These are phyloP conservation scores for Aureobasidium sp. DNA, from an alignment of 2,329 filamentous ascomycete genomes.

Conservation along the genomic window DNA sequence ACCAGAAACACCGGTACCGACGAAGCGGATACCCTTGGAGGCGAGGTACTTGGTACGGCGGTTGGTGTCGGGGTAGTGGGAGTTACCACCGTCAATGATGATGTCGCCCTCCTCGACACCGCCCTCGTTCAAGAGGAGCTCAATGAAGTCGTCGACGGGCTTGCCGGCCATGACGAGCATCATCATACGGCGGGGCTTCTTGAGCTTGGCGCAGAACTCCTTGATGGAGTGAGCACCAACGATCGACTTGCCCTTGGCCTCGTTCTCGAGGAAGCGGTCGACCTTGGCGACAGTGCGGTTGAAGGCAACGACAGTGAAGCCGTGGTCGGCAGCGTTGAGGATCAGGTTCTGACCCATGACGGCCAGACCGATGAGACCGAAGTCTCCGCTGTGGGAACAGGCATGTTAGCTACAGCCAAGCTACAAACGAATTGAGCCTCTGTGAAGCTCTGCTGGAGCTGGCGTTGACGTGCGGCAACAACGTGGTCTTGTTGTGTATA, in stretches of 20 bases:
- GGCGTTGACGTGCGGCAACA: not conserved
- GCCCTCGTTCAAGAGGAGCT: slow-evolving; percentile 64
- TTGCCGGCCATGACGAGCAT: slow-evolving; percentile 97
- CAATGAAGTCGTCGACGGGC: slow-evolving; percentile 98
- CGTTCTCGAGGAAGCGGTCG: slow-evolving; percentile 53
- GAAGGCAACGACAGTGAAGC: slow-evolving; percentile 96
- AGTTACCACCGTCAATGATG: slow-evolving; percentile 99
- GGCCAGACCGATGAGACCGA: slow-evolving; percentile 48
- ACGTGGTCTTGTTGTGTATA: not conserved
- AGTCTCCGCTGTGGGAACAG: slow-evolving; percentile 40
- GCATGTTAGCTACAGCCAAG: slow-evolving; percentile 11
- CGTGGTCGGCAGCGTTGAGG: slow-evolving; percentile 49
- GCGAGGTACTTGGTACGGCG: slow-evolving; percentile 85
- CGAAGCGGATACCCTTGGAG: slow-evolving; percentile 85
- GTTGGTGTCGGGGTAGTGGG: slow-evolving; percentile 98
- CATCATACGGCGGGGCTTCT: slow-evolving; percentile 96
- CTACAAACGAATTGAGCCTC: not conserved
- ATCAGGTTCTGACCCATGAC: slow-evolving; percentile 50
- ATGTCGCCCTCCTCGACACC: slow-evolving; percentile 83
- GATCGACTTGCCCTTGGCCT: slow-evolving; percentile 72
- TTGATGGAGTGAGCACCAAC: slow-evolving; percentile 87
- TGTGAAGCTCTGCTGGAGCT: not conserved
- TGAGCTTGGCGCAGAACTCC: slow-evolving; percentile 95
- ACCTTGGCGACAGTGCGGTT: slow-evolving; percentile 99
- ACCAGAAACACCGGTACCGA: slow-evolving; percentile 95